Evolutionary conservation across 1,284 basidiomycete genomes (phyloP).

Genomic region (Irpex sp.): DNA sequence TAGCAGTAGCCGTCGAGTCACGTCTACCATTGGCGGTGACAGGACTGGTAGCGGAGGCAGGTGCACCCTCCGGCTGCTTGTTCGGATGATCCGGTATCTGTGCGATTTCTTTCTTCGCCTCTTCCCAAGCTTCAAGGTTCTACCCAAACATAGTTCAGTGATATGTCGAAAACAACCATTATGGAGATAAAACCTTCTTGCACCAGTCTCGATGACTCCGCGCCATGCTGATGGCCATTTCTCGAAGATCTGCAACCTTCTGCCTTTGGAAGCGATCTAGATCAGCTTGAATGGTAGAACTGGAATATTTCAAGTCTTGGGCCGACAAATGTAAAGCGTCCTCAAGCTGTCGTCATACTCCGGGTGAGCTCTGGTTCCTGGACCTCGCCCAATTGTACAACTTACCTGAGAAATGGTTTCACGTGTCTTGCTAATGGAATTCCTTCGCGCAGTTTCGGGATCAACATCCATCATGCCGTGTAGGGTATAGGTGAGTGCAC

Average conservation of each 20-base stretch:
- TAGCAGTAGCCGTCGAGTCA: conserved; percentile 60
- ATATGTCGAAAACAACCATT: not conserved
- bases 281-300: conserved; percentile 95
- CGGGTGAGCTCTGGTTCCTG: not conserved
- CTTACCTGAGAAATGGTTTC: conserved; percentile 91
- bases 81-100: conserved; percentile 90
- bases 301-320: conserved; percentile 94
- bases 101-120: conserved; percentile 87
- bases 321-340: conserved; percentile 87
- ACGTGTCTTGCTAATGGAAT: conserved; percentile 89
- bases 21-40: conserved; percentile 28
- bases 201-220: conserved; percentile 94
- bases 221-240: conserved; percentile 91
- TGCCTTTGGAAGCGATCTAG: conserved; percentile 97
- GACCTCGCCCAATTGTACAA: not conserved
- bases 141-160: conserved; percentile 30
- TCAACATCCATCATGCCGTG: conserved; percentile 99
- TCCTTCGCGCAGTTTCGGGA: conserved; percentile 92
- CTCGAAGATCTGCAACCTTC: conserved; percentile 93
- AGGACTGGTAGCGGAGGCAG: conserved; percentile 4
- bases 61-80: conserved; percentile 39
- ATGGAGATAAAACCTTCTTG: conserved; percentile 62
- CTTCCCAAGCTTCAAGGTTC: conserved; percentile 97
- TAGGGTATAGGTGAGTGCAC: conserved; percentile 90
- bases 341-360: conserved; percentile 62